Evolutionary conservation across 2,329 filamentous ascomycete genomes (phyloP).

Genomic region (Colletotrichum tofieldiae): DNA sequence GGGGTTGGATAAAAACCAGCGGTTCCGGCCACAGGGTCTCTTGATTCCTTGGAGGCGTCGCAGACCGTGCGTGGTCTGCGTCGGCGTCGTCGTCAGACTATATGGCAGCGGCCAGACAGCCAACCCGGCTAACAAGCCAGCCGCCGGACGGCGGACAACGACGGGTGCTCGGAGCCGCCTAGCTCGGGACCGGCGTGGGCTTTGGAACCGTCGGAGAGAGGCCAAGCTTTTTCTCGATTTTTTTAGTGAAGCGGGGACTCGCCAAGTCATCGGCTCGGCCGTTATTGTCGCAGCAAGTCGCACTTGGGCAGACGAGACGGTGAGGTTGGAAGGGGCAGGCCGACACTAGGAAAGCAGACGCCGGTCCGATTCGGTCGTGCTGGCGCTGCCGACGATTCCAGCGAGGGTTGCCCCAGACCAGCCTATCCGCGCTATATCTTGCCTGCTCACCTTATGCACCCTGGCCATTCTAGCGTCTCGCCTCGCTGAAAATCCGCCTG

Average conservation of each 20-base stretch:
- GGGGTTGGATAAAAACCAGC: no score
- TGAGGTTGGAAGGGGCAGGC: not conserved
- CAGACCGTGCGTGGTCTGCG: not conserved
- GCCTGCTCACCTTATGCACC: not conserved
- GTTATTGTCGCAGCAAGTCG: slow-evolving; percentile 9
- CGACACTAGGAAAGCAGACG: not conserved
- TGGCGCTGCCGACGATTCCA: slow-evolving; percentile 15
- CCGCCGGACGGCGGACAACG: not conserved
- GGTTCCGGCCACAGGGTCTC: no score
- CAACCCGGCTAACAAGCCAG: not conserved
- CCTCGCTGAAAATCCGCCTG: not conserved
- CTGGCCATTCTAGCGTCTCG: not conserved
- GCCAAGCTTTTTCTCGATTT: not conserved
- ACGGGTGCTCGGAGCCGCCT: not conserved
- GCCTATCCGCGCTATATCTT: not conserved
- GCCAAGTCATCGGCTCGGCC: slow-evolving; percentile 7
- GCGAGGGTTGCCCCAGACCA: slow-evolving; percentile 16
- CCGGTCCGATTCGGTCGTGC: not conserved
- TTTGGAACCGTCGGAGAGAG: not conserved
- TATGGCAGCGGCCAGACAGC: not conserved
- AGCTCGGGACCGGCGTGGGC: not conserved
- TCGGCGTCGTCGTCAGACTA: no score
- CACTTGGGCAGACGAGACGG: not conserved
- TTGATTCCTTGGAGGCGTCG: not conserved
- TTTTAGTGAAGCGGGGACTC: not conserved